phyloP scores from a whole-genome alignment of 495 filamentous ascomycete species.

The Penicillium macrosclerotiorum region DNA sequence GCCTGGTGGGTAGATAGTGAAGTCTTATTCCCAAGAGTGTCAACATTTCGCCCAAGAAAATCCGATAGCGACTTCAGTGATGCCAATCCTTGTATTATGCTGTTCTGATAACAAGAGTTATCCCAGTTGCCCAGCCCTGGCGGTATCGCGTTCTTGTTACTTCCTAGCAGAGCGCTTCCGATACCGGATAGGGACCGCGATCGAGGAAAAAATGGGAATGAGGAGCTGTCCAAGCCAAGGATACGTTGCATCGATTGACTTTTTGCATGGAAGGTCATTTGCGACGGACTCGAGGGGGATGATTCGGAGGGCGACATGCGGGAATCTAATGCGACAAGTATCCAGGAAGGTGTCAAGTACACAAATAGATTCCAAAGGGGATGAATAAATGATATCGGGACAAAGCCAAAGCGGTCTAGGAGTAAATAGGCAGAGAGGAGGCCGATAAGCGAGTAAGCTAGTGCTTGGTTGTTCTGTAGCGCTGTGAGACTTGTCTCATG shows the following conservation, averaged over 20 bases:
- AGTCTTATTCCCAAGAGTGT: conserved; percentile 33
- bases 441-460: conserved; percentile 25
- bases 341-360: conserved; percentile 54
- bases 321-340: conserved; percentile 60
- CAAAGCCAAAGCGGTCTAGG: conserved; percentile 28
- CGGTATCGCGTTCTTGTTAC: conserved; percentile 44
- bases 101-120: conserved; percentile 98
- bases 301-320: conserved; percentile 28
- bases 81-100: conserved; percentile 82
- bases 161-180: conserved; percentile 38
- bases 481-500: conserved; percentile 33
- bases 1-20: conserved; percentile 50
- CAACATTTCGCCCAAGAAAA: conserved; percentile 50
- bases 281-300: conserved; percentile 14
- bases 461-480: conserved; percentile 25
- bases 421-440: conserved; percentile 25
- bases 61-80: conserved; percentile 63
- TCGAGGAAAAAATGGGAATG: conserved; percentile 50
- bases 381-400: conserved; percentile 26
- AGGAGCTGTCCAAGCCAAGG: conserved; percentile 58
- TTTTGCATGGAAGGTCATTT: conserved; percentile 47
- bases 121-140: conserved; percentile 86
- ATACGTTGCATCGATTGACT: conserved; percentile 66
- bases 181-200: conserved; percentile 43
- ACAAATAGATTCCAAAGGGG: conserved; percentile 62